A percentile compares a stretch with the other conserved stretches of the same genome.
Evolutionary conservation across 306 rosid species (phyloP).

Genomic region (Hylodesmum podocarpum): DNA sequence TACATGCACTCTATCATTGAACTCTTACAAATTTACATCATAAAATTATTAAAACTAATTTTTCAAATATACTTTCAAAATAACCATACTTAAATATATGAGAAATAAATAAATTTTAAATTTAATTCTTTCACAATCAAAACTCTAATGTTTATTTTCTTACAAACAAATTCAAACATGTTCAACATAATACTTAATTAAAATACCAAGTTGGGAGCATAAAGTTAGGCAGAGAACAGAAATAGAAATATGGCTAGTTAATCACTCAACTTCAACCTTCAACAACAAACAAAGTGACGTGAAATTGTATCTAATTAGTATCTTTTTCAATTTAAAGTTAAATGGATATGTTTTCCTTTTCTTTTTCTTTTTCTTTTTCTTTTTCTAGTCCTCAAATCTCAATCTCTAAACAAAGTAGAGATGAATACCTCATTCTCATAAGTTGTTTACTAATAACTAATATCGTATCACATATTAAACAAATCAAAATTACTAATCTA

Average conservation of each 20-base stretch:
- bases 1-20: neutral
- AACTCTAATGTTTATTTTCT: neutral
- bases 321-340: conserved; percentile 12
- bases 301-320: neutral
- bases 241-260: neutral
- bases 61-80: conserved; percentile 5
- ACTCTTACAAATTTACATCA: neutral
- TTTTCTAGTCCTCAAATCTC: neutral
- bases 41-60: neutral
- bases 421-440: neutral
- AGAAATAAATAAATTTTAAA: neutral
- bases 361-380: neutral
- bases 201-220: neutral
- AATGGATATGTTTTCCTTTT: neutral
- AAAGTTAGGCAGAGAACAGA: neutral
- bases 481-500: neutral
- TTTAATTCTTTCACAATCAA: neutral
- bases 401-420: neutral
- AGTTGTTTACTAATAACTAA: neutral
- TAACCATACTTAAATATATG: neutral
- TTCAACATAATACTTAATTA: neutral
- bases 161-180: neutral
- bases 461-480: neutral
- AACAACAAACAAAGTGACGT: conserved; percentile 10
- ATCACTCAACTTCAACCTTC: neutral